Percentiles rank a stretch among this genome's conserved stretches.
Evolutionary conservation across 2,329 filamentous ascomycete species (phyloP).

Genomic region (Aspergillus eucalypticola): DNA sequence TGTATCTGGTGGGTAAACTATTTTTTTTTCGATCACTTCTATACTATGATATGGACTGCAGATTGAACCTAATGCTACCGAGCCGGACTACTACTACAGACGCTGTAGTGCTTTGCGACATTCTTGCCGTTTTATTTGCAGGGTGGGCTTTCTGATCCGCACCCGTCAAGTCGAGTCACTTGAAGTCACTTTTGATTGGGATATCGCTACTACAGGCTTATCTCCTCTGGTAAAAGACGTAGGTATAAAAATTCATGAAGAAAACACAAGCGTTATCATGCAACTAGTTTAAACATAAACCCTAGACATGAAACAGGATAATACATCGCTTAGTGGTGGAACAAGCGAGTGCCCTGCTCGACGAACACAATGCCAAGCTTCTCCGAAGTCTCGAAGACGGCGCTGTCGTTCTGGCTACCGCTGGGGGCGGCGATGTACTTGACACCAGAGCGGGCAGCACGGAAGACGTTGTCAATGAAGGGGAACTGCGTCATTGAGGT

Average conservation of each 20-base stretch:
- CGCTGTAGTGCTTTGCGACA: not conserved
- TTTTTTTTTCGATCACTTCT: no score
- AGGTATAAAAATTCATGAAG: constrained; percentile 14
- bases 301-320: not conserved
- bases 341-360: constrained; percentile 89
- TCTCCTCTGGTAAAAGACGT: not conserved
- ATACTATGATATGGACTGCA: no score
- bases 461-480: constrained; percentile 97
- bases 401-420: constrained; percentile 61
- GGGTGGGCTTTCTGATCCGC: not conserved
- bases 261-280: constrained; percentile 9
- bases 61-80: no score
- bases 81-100: no score
- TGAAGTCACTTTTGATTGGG: constrained; percentile 8
- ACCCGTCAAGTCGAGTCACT: not conserved
- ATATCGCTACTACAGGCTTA: constrained; percentile 10
- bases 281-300: constrained; percentile 7
- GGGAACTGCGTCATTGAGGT: constrained; percentile 65
- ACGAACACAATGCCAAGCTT: constrained; percentile 91
- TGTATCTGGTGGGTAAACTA: no score
- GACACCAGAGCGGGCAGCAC: constrained; percentile 80
- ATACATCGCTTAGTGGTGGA: constrained; percentile 72
- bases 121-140: no score
- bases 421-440: constrained; percentile 95
- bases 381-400: constrained; percentile 76